phyloP scores from a whole-genome alignment of 1,284 basidiomycete genomes.

The Moniliophthora roreri region DNA sequence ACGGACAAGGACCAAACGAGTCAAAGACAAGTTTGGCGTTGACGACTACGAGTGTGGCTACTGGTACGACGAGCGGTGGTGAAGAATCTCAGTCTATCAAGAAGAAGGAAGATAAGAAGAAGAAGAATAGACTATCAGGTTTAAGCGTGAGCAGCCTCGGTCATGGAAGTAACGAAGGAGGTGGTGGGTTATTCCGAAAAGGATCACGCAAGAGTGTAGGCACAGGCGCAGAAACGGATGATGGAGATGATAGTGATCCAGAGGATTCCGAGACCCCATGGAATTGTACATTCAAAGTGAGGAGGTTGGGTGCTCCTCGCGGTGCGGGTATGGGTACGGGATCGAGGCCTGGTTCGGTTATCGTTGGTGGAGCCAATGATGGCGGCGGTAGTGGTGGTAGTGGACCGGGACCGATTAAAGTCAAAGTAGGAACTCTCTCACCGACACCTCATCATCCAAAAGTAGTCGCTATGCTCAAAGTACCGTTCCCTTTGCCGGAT shows the following conservation, averaged over 20 bases:
- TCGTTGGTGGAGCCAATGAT: not conserved
- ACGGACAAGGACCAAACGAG: not conserved
- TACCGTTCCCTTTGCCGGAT: constrained; percentile 84
- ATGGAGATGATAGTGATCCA: constrained; percentile 79
- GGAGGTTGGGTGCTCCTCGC: constrained; percentile 29
- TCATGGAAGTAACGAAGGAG: constrained; percentile 4
- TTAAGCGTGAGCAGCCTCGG: not conserved
- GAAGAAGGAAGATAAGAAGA: constrained; percentile 3
- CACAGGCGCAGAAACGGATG: constrained; percentile 23
- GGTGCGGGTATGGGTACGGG: constrained; percentile 9
- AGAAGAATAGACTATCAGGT: constrained; percentile 5
- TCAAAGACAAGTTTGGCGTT: not conserved
- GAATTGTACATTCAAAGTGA: constrained; percentile 76
- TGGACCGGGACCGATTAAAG: constrained; percentile 28
- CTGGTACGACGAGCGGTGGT: not conserved
- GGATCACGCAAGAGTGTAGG: not conserved
- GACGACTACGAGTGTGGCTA: constrained; percentile 8
- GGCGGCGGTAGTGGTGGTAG: not conserved
- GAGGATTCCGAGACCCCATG: constrained; percentile 97
- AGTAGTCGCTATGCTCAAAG: constrained; percentile 87
- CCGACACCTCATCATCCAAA: constrained; percentile 97
- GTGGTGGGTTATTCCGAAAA: not conserved
- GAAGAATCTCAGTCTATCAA: not conserved
- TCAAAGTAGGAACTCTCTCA: constrained; percentile 78
- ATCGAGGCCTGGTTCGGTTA: constrained; percentile 6